Evolutionary conservation across 352 stramenopile genomes (phyloP), one percentile per base, ranked within the genome.

Genomic region (Pythium biforme): DNA sequence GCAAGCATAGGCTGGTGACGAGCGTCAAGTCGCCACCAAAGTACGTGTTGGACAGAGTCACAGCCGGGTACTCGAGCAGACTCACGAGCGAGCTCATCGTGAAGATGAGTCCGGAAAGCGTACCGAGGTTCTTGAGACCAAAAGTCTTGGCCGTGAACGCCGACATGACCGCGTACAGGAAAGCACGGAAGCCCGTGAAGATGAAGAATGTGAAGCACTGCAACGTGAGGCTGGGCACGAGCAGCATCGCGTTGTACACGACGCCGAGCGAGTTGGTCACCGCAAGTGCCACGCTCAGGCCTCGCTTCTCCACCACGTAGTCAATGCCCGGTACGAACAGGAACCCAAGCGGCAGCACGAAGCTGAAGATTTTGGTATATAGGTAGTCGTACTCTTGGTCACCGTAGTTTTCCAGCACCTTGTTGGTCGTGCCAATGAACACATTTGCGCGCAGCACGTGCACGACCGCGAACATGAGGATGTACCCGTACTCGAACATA

Each of bases 391-490:
- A 50, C 14, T 76, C 68, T n/a, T 58, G 69, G 55, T 96, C 85
- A 22, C 87, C 87, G 31, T 93, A 94, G 65, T 94, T 92, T 0
- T 88, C 76, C 12, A 95, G 71, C 47, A 90, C 59, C 49, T 95
- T 92, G 72, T 94, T 95, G 29, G 81, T 79, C 52, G 87, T 92
- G 57, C 87, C 87, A 57, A 96, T 94, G 70, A 92, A 96, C 26
- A 93, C 69, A 14, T 77, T 94, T 3, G 85, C 79, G 9, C 86
- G 86, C 23, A 96, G 69, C 37, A 94, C 79, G 41, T 96, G 85
- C 7, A 92, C 59, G 11, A 75, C 69, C 11, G 84, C 81, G 69
- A 89, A 94, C 20, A 77, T 52, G 51, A 91, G 65, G 25, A 96
- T 81, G 55, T 80, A 96, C 5, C 55, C 75, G 46, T 94, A 96